Base-by-base conservation (phyloP, 768 basidiomycete genomes). In the Russula vinacea region DNA sequence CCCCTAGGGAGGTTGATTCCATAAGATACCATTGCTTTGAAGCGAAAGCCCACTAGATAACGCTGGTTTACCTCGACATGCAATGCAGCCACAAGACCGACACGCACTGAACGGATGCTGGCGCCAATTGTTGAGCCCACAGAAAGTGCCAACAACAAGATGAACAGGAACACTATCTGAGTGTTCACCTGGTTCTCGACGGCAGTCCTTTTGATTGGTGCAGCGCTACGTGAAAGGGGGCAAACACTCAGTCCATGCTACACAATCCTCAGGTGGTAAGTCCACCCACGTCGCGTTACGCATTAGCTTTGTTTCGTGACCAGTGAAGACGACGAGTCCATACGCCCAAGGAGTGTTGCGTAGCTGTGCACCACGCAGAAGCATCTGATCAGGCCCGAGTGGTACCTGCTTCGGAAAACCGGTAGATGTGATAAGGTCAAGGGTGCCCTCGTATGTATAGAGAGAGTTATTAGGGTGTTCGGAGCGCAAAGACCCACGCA, bases 251-350 rank as follows among this genome's bases (percentile, higher is more conserved):
- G 37, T 44, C 32, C 24, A 7, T n/a, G 17, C 62, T n/a, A 19
- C 50, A 33, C 44, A 13, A 40, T 58, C 29, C 8, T 17, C 3
- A 35, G 11, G 11, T 13, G 4, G 16, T 11, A 32, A 22, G 40
- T 42, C 29, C 0, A 79, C 92, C 78, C 71, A 94, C 94, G 95
- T 98, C 49, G 97, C 96, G 71, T 98, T 98, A 64, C 92, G 84
- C 94, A 98, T 95, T 42, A 99, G 76, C 75, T 99, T 99, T 22
- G 97, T 98, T 79, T 99, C 95, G 72, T 98, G 97, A 0, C 97
- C 97, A 0, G 94, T 96, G 70, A 94, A 98, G 47, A 98, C 90
- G 39, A 88, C 88, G 9, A 99, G 73, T 14, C 95, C 96, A 74
- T 98, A 98, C 33, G 91, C 84, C 97, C 97, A 99, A 10, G 89